These are phyloP conservation scores for Rhododendron mucronatum DNA, from an alignment of 148 eudicot species.

Conservation along the genomic window DNA sequence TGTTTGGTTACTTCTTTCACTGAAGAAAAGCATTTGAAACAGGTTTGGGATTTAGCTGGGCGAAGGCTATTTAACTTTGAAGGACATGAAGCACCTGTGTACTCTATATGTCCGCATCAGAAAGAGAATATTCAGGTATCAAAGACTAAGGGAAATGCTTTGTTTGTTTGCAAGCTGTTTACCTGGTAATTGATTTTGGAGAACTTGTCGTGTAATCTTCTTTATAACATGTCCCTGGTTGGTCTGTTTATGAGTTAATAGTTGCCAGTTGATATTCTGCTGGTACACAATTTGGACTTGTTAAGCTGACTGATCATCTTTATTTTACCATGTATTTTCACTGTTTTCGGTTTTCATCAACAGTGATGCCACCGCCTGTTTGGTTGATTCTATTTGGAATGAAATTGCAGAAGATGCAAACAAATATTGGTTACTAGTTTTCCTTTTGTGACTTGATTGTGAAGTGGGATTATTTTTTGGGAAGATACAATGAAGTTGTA, in stretches of 20 bases:
- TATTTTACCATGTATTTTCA: background rate
- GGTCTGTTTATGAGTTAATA: background rate
- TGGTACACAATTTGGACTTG: background rate
- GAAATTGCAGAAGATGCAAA: conserved; percentile 6
- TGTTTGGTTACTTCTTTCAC: background rate
- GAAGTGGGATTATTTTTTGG: background rate
- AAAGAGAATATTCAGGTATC: conserved; percentile 82
- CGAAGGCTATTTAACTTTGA: conserved; percentile 68
- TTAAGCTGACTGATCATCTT: background rate
- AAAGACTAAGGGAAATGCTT: background rate
- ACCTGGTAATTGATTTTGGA: background rate
- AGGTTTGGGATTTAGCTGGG: conserved; percentile 96
- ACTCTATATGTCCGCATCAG: conserved; percentile 87
- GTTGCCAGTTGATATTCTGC: background rate
- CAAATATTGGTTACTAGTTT: background rate
- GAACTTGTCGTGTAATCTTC: background rate
- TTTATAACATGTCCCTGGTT: background rate
- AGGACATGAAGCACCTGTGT: conserved; percentile 95
- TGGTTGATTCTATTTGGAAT: background rate
- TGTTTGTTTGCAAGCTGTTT: background rate
- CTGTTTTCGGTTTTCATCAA: background rate
- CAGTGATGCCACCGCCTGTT: background rate
- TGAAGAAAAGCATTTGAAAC: conserved; percentile 19
- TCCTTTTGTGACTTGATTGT: background rate
- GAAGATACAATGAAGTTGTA: background rate